Percentiles rank a stretch among this genome's conserved stretches.
Conservation (phyloP, 2,329 filamentous ascomycete genomes). For the Neodidymelliopsis sp. region DNA sequence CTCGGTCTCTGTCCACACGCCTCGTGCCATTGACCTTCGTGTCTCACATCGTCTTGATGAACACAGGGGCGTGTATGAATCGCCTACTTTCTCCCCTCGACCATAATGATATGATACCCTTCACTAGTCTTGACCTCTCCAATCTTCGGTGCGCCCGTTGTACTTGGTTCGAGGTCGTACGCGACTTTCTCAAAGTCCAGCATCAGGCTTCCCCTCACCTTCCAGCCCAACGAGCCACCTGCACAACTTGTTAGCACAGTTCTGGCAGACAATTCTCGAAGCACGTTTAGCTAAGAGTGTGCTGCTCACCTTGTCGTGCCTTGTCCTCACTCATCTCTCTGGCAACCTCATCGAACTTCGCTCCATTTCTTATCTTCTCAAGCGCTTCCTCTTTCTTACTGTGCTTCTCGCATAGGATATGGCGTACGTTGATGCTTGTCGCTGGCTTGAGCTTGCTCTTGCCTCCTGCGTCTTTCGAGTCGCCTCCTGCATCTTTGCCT, state of each 20-base stretch:
- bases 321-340: slow-evolving; percentile 79
- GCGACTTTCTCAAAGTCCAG: slow-evolving; percentile 76
- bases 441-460: slow-evolving; percentile 64
- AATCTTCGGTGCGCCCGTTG: slow-evolving; percentile 68
- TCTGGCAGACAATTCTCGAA: background rate
- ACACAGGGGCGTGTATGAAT: background rate
- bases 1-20: too few relatives aligned
- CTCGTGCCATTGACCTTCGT: background rate
- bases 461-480: slow-evolving; percentile 46
- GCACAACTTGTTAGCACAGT: slow-evolving; percentile 37
- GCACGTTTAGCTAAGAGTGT: background rate
- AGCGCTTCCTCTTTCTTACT: slow-evolving; percentile 79
- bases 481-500: slow-evolving; percentile 26
- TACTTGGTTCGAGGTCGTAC: slow-evolving; percentile 72
- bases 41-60: too few relatives aligned
- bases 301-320: slow-evolving; percentile 60
- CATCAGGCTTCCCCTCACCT: slow-evolving; percentile 71
- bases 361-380: slow-evolving; percentile 69
- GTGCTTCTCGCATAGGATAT: slow-evolving; percentile 81
- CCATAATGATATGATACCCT: slow-evolving; percentile 84
- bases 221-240: slow-evolving; percentile 76
- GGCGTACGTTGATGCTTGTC: slow-evolving; percentile 73
- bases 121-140: slow-evolving; percentile 76
- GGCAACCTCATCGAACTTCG: slow-evolving; percentile 79
- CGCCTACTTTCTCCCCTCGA: slow-evolving; percentile 67